Conservation (phyloP, 257 asterid genomes). For the Solanum tarapatanum region DNA sequence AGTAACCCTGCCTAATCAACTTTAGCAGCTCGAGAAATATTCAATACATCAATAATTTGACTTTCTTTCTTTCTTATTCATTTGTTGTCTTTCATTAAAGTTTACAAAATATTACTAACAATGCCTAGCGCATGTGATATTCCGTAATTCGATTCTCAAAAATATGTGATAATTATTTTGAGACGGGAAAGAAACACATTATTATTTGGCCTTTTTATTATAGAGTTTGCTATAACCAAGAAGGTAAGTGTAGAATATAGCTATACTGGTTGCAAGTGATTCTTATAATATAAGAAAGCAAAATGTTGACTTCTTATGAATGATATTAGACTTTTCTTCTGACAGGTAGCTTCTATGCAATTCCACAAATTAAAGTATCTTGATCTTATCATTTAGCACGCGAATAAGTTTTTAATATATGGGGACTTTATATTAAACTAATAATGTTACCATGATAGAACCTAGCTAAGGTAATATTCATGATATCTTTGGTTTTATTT, state of each 20-base stretch:
- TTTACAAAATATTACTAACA: background rate
- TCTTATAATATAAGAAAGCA: background rate
- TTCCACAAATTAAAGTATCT: background rate
- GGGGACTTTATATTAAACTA: background rate
- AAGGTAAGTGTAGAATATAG: background rate
- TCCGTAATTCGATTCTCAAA: background rate
- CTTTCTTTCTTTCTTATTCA: background rate
- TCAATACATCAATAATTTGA: slow-evolving; percentile 2
- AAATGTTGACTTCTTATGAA: background rate
- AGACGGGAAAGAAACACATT: background rate
- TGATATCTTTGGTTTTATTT: background rate
- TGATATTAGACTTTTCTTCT: background rate
- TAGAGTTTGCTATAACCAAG: background rate
- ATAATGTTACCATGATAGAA: background rate
- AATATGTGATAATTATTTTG: too few relatives aligned
- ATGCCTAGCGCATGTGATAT: background rate
- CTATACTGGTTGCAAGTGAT: background rate
- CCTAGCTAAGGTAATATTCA: background rate
- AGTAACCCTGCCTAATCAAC: background rate
- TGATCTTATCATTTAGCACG: background rate
- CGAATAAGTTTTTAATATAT: background rate
- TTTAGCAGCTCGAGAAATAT: slow-evolving; percentile 21
- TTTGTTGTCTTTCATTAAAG: background rate
- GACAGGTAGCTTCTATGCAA: background rate
- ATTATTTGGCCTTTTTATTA: background rate